Evolutionary conservation across 2,329 filamentous ascomycete species (phyloP), one percentile per base, ranked within the genome.

Genomic region (Incumbomyces lentus): DNA sequence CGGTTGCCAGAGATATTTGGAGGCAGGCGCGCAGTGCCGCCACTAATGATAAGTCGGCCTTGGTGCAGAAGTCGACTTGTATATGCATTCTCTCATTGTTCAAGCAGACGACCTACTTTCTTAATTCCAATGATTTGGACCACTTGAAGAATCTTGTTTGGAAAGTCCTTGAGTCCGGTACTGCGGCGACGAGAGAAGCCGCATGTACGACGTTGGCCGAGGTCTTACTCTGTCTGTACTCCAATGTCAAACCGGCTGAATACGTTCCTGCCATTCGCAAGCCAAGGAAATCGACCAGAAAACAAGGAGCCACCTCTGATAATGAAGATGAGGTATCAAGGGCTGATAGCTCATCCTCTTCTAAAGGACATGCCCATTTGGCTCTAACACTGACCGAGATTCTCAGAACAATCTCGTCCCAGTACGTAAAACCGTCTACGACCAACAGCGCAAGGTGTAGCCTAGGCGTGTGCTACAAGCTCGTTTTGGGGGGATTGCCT

Each of bases 41-140:
- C 22, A 74, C 80, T 0, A 74, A 73, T 49, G 93, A 98, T 64
- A 96, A 92, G 65, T 85, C 87, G 3, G 74, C 80, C 2, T 73
- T 94, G 30, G 88, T 90, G 6, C 79, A 95, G 61, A 76, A 83
- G 13, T 78, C 80, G 47, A 84, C 86, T 7, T 93, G 85, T 59
- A 80, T 80, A 54, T 93, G 86, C 60, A 68, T 98, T 52, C 82
- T 84, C 59, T 73, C 80, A 46, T 69, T 96, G 40, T 69, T 84
- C 17, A 81, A 76, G 47, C 70, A 76, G 51, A 95, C 89, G 0
- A 66, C 76, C 0, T 93, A 86, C 61, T 96, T 96, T 60, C 82
- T 88, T 60, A 94, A 93, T 59, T 79, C 83, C 12, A 82, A 75
- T 61, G 92, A 98, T 61, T 95, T 94, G 59, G 92, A 98, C 55